A percentile compares a stretch with the other conserved stretches of the same genome.
Conservation (phyloP, 1,284 basidiomycete genomes). For the Naganishia cerealis region DNA sequence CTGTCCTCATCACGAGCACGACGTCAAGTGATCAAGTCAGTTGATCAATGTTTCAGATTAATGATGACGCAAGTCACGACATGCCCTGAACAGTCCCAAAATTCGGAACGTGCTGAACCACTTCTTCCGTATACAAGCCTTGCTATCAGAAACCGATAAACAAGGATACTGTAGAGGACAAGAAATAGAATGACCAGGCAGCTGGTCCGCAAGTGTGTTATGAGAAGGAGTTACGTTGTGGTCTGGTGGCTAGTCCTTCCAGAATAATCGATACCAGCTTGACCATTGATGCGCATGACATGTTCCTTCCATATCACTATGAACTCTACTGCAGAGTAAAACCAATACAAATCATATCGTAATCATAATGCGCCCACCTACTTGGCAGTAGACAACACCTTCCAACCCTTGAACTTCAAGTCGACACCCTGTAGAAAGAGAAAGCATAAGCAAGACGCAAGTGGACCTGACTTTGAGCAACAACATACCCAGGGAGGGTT, state of each 20-base stretch:
- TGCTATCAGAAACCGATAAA: too few species aligned
- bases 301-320: too few species aligned
- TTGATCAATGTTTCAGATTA: too few species aligned
- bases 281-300: neutral
- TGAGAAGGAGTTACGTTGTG: neutral
- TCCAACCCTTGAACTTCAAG: slow-evolving; percentile 31
- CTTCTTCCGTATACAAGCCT: too few species aligned
- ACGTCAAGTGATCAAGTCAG: too few species aligned
- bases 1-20: too few species aligned
- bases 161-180: too few species aligned
- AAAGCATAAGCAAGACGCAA: neutral
- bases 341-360: neutral
- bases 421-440: slow-evolving; percentile 19
- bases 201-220: too few species aligned
- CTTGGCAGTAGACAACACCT: slow-evolving; percentile 25
- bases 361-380: neutral
- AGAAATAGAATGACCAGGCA: too few species aligned
- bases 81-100: too few species aligned
- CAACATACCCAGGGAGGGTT: slow-evolving; percentile 46
- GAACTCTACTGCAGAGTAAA: neutral
- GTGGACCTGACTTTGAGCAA: neutral
- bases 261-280: neutral
- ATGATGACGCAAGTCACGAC: too few species aligned
- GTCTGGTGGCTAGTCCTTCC: neutral
- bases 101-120: too few species aligned